A percentile compares a stretch with the other conserved stretches of the same genome.
These are phyloP conservation scores for Rhododendron ferrugineum DNA, from an alignment of 148 eudicot species.

Conservation along the genomic window DNA sequence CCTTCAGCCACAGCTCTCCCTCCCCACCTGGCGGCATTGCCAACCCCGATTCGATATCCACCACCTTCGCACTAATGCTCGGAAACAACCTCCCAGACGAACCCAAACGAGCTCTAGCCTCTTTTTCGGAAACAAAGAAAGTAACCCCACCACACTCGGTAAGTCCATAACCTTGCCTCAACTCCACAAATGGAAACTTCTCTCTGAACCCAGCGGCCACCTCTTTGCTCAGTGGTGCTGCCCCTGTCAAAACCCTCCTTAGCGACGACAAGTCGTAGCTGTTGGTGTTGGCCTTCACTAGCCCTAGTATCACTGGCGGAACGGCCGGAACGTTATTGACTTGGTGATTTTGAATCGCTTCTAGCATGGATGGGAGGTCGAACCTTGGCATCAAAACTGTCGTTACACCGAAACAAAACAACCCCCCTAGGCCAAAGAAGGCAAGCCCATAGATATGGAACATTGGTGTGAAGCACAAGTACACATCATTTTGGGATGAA, in stretches of 20 bases:
- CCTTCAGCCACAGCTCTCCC: slow-evolving; percentile 50
- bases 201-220: slow-evolving; percentile 28
- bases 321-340: slow-evolving; percentile 43
- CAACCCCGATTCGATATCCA: slow-evolving; percentile 25
- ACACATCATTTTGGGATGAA: slow-evolving; percentile 31
- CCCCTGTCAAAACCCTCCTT: slow-evolving; percentile 41
- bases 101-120: slow-evolving; percentile 30
- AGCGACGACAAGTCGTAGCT: slow-evolving; percentile 35
- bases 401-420: slow-evolving; percentile 30
- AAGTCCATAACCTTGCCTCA: slow-evolving; percentile 48
- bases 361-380: slow-evolving; percentile 36
- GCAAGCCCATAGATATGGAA: slow-evolving; percentile 48
- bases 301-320: slow-evolving; percentile 41
- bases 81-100: slow-evolving; percentile 37
- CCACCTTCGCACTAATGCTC: slow-evolving; percentile 36
- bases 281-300: slow-evolving; percentile 24
- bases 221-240: slow-evolving; percentile 49
- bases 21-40: slow-evolving; percentile 30
- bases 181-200: slow-evolving; percentile 44
- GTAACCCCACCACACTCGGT: slow-evolving; percentile 47
- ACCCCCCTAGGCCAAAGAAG: slow-evolving; percentile 31
- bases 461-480: slow-evolving; percentile 46
- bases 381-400: slow-evolving; percentile 36
- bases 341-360: slow-evolving; percentile 30
- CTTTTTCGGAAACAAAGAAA: slow-evolving; percentile 18